A percentile compares a stretch with the other conserved stretches of the same genome.
Conservation (phyloP, 345 rosid species). For the Mallotus nudiflorus region DNA sequence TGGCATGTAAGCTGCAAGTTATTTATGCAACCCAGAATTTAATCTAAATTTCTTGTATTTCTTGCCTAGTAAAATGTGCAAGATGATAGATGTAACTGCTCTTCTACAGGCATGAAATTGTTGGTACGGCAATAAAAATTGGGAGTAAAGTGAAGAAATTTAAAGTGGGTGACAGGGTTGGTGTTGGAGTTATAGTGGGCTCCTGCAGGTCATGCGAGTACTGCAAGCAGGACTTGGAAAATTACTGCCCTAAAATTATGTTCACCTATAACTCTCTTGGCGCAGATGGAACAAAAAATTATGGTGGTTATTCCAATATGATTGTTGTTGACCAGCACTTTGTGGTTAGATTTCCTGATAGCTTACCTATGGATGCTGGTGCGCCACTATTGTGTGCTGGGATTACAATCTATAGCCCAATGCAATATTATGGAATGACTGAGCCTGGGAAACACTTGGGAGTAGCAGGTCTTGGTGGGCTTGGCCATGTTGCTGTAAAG, state of each 20-base stretch:
- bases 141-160: slow-evolving; percentile 69
- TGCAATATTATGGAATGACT: slow-evolving; percentile 84
- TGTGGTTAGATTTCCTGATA: slow-evolving; percentile 65
- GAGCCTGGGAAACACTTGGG: slow-evolving; percentile 87
- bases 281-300: slow-evolving; percentile 57
- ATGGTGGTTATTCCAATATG: slow-evolving; percentile 76
- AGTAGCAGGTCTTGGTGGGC: slow-evolving; percentile 86
- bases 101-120: slow-evolving; percentile 74
- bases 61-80: neutral
- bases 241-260: slow-evolving; percentile 55
- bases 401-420: slow-evolving; percentile 85
- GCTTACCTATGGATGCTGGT: slow-evolving; percentile 60
- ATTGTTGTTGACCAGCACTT: slow-evolving; percentile 71
- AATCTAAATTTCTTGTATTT: neutral
- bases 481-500: slow-evolving; percentile 90
- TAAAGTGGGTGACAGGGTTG: slow-evolving; percentile 67
- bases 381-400: slow-evolving; percentile 90
- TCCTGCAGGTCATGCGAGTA: slow-evolving; percentile 72
- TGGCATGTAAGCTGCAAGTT: no score
- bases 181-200: slow-evolving; percentile 72
- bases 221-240: slow-evolving; percentile 75
- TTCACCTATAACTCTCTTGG: slow-evolving; percentile 55
- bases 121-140: slow-evolving; percentile 59
- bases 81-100: slow-evolving; percentile 4
- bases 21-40: no score